phyloP scores from a whole-genome alignment of 495 filamentous ascomycete species.

The Aspergillus incahuasiensis region DNA sequence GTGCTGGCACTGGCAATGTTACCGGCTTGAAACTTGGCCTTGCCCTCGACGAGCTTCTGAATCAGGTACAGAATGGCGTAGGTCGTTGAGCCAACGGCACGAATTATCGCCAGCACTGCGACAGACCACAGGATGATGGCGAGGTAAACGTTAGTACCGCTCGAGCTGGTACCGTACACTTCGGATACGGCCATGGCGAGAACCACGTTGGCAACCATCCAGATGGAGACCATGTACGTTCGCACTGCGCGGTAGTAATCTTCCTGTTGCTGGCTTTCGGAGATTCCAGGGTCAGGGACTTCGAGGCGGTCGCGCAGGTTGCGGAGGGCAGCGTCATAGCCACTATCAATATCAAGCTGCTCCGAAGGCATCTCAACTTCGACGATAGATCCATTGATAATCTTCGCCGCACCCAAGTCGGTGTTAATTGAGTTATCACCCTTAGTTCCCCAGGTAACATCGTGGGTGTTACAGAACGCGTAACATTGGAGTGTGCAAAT shows the following conservation, averaged over 20 bases:
- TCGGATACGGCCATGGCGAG: slow-evolving; percentile 93
- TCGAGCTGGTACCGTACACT: slow-evolving; percentile 61
- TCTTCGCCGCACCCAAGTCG: slow-evolving; percentile 80
- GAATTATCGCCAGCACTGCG: slow-evolving; percentile 76
- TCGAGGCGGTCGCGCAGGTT: slow-evolving; percentile 93
- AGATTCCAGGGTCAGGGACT: slow-evolving; percentile 55
- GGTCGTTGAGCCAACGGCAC: slow-evolving; percentile 72
- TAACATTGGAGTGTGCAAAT: slow-evolving; percentile 98
- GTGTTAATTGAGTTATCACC: slow-evolving; percentile 92
- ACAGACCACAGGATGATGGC: slow-evolving; percentile 92
- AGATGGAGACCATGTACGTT: slow-evolving; percentile 97
- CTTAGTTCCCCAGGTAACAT: slow-evolving; percentile 98
- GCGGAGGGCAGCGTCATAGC: slow-evolving; percentile 94
- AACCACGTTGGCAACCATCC: slow-evolving; percentile 89
- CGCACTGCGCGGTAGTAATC: slow-evolving; percentile 98
- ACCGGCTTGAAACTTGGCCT: slow-evolving; percentile 57
- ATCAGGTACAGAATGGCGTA: slow-evolving; percentile 80
- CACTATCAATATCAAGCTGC: slow-evolving; percentile 95
- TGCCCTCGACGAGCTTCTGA: slow-evolving; percentile 80
- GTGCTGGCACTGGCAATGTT: slow-evolving; percentile 32
- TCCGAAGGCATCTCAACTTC: slow-evolving; percentile 93
- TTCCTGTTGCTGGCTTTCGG: slow-evolving; percentile 83
- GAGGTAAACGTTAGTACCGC: slow-evolving; percentile 86
- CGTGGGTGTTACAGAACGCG: slow-evolving; percentile 99
- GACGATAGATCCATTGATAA: slow-evolving; percentile 61